Evolutionary conservation across 768 basidiomycete species (phyloP), one percentile per base, ranked within the genome.

Genomic region (Wakefieldia striispora): DNA sequence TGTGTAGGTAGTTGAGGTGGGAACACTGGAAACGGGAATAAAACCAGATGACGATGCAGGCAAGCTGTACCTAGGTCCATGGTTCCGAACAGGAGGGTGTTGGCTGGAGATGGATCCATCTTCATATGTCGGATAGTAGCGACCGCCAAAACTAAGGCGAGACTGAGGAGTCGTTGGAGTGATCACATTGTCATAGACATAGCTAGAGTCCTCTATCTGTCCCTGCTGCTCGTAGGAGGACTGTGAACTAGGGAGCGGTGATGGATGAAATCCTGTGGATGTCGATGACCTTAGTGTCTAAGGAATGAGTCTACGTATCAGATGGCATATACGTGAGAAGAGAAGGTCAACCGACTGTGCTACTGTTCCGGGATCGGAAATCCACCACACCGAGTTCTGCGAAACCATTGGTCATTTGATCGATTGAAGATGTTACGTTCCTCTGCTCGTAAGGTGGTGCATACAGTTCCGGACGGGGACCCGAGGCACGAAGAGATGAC

Each of bases 31-130:
- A 39, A 85, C 60, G 34, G 86, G 82, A 45, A 80, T 70, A 58
- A 88, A 91, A 12, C 88, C 86, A 11, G 87, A 86, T 0, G 86
- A 82, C 7, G 81, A 69, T 1, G 78, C 60, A 17, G 86, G 85
- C 50, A 87, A 70, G 56, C 83, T 88, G 56, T 85, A 82, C 45
- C 88, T 75, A 12, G 86, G 80, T 29, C 79, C 80, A 56, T 75
- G 75, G 35, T 66, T 64, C 20, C 65, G 57, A 24, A 64, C 59
- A 2, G 75, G 61, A 40, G 74, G 64, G 5, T 70, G 72, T 16
- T 68, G 53, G 50, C 29, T 34, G 13, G 58, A 46, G 36, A 43
- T 57, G 4, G 70, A 60, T 34, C 61, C 58, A 47, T 76, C 73
- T 49, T 80, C 76, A 46, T 77, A 76, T 7, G 65, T 66, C n/a